Evolutionary conservation across 306 rosid genomes (phyloP).

Genomic region (Sesbania bispinosa): DNA sequence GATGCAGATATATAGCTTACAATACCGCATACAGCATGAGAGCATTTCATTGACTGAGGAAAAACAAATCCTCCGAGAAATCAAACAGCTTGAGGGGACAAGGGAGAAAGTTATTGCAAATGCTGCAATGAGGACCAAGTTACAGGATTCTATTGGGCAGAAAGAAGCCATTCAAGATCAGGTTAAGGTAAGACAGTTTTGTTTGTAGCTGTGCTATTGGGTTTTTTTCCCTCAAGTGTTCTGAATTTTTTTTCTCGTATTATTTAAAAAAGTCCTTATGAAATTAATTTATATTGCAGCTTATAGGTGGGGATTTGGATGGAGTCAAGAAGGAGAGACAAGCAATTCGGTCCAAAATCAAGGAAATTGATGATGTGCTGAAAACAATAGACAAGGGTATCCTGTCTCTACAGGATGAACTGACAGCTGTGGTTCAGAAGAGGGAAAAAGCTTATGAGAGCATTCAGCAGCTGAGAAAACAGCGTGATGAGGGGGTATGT

Average conservation of each 20-base stretch:
- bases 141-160: conserved; percentile 79
- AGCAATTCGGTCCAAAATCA: conserved; percentile 68
- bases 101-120: conserved; percentile 83
- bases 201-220: conserved; percentile 7
- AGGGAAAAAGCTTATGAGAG: conserved; percentile 65
- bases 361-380: conserved; percentile 69
- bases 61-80: conserved; percentile 83
- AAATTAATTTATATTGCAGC: conserved; percentile 46
- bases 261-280: not conserved
- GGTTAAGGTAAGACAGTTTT: conserved; percentile 73
- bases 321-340: conserved; percentile 92
- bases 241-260: not conserved
- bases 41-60: conserved; percentile 90
- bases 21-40: conserved; percentile 93
- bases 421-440: conserved; percentile 53
- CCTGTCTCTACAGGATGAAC: conserved; percentile 63
- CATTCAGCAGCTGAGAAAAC: conserved; percentile 63
- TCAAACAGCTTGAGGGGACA: conserved; percentile 91
- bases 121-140: conserved; percentile 78
- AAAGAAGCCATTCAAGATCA: conserved; percentile 77
- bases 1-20: conserved; percentile 68
- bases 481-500: conserved; percentile 81
- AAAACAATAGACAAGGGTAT: conserved; percentile 58
- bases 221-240: conserved; percentile 1
- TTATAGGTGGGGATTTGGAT: conserved; percentile 81